Evolutionary conservation across 1,284 basidiomycete genomes (phyloP).

Genomic region (Ceratobasidium sp.): DNA sequence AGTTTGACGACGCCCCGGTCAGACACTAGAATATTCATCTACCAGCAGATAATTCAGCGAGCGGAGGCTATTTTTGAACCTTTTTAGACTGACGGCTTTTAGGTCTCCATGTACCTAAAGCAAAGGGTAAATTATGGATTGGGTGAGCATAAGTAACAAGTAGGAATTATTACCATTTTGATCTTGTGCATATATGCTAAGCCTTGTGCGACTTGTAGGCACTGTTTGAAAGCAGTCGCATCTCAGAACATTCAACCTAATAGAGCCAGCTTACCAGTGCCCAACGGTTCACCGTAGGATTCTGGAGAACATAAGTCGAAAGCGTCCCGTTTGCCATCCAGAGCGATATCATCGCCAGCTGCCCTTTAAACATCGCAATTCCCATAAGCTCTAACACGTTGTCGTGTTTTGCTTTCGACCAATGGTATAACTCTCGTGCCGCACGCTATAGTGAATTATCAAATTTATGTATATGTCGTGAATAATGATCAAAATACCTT

Average conservation of each 20-base stretch:
- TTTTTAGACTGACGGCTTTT: neutral
- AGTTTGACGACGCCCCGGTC: constrained; percentile 3
- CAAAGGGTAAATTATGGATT: too few species aligned
- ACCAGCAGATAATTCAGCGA: neutral
- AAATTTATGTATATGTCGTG: too few species aligned
- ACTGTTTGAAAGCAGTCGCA: neutral
- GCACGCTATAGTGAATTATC: constrained; percentile 1
- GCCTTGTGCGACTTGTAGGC: neutral
- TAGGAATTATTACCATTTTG: constrained; percentile 1
- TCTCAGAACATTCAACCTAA: neutral
- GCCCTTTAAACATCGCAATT: constrained; percentile 14
- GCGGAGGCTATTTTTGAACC: too few species aligned
- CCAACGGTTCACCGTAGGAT: neutral
- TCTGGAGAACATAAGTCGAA: neutral
- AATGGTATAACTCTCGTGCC: constrained; percentile 31
- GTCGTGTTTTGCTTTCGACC: constrained; percentile 25
- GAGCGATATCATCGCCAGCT: constrained; percentile 25
- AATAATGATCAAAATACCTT: too few species aligned
- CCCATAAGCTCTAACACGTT: constrained; percentile 31
- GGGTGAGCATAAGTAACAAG: too few species aligned
- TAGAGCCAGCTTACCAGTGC: neutral
- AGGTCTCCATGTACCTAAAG: constrained; percentile 15
- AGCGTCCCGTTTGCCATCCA: constrained; percentile 30
- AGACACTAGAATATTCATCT: constrained; percentile 21
- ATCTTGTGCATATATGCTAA: constrained; percentile 1